Percentiles rank a stretch among this genome's conserved stretches.
Evolutionary conservation across 345 rosid species (phyloP).

Genomic region (Cardamine chenopodiifolia): DNA sequence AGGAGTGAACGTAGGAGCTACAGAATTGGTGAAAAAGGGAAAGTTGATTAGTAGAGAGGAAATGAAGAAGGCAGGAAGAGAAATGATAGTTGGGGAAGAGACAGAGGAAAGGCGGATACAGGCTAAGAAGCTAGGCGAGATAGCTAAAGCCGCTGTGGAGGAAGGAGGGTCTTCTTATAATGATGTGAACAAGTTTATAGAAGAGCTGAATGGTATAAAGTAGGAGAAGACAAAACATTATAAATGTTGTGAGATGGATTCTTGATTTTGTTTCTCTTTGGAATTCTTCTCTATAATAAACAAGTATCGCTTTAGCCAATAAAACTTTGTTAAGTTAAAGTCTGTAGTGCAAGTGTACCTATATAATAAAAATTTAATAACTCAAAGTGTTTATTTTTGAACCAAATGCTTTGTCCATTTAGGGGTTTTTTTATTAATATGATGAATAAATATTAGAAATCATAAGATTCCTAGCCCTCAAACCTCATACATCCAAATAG

Average conservation of each 20-base stretch:
- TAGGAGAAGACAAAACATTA: not conserved
- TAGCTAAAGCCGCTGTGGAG: slow-evolving; percentile 39
- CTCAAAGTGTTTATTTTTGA: no score
- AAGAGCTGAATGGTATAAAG: slow-evolving; percentile 27
- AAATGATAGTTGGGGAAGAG: slow-evolving; percentile 41
- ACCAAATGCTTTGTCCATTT: no score
- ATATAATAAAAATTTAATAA: no score
- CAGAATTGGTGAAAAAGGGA: slow-evolving; percentile 35
- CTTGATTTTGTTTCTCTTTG: slow-evolving; percentile 5
- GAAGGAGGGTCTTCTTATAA: slow-evolving; percentile 47
- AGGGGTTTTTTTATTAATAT: no score
- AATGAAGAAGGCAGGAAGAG: slow-evolving; percentile 47
- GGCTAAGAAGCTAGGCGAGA: slow-evolving; percentile 36
- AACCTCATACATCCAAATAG: no score
- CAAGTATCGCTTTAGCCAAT: not conserved
- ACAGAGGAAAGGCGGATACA: slow-evolving; percentile 38
- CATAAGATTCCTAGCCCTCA: no score
- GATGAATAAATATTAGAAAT: no score
- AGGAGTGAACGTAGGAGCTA: slow-evolving; percentile 51
- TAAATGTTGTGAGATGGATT: slow-evolving; percentile 19
- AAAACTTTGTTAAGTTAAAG: not conserved
- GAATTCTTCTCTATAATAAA: not conserved
- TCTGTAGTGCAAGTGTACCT: no score
- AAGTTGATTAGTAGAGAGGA: slow-evolving; percentile 44
- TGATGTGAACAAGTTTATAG: slow-evolving; percentile 38